Base-by-base conservation (phyloP, 2,329 filamentous ascomycete species). In the Cladosporium austrohemisphaericum region DNA sequence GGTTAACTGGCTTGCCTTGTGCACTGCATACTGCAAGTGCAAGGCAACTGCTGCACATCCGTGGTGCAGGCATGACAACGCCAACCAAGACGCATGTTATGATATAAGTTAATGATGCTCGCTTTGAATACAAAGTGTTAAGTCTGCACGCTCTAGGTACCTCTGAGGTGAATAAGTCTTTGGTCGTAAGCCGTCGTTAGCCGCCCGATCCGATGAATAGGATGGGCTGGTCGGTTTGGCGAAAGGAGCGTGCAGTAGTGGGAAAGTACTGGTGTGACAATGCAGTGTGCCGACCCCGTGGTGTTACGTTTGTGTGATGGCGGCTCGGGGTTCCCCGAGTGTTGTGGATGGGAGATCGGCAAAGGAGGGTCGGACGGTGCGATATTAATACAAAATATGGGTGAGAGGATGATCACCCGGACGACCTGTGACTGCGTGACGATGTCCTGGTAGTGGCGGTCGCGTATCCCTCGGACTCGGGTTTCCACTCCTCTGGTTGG, bases 401-500 rank as follows among this genome's bases (percentile, higher is more conserved):
- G 37, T 36, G 19, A 9, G 11, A 35, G 29, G 23, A 2, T 13
- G 22, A 40, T 66, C 64, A 66, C 49, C 61, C 61, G 53, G 57
- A 58, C 23, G 48, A 57, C 46, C 60, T 65, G 57, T 63, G 60
- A 52, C 61, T 54, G 50, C 53, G 52, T 43, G 33, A 38, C 25
- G 32, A 29, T 9, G 33, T 11, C 33, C 52, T 56, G 47, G 59
- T 64, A 47, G 53, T 59, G 57, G 49, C 63, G 31, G 56, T 57
- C 40, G 64, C 68, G 25, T 67, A 61, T 52, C 74, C 75, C 43
- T 76, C 73, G 47, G 67, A 63, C 16, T 74, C 72, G 3, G 75
- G 75, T 53, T 65, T 67, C 74, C 75, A 77, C 52, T 76, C 71
- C 55, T 77, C 73, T 5, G 75, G 75, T 51, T 77, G 72, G 56